These are phyloP conservation scores for Quercus glauca DNA, from an alignment of 306 rosid genomes.

Conservation along the genomic window DNA sequence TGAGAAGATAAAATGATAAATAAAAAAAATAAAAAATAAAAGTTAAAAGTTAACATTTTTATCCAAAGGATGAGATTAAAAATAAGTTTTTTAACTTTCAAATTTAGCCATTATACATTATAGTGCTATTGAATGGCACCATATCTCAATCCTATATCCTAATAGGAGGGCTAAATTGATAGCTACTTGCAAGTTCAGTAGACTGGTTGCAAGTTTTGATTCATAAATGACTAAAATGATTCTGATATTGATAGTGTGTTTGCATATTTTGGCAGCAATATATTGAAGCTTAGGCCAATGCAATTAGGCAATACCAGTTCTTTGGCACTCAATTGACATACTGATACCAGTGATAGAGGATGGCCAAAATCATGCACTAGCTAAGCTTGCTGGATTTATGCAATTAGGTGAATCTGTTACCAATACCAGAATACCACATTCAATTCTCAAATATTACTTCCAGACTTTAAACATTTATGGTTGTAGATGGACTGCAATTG, in stretches of 20 bases:
- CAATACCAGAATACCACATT: background rate
- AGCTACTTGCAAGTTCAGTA: too few relatives aligned
- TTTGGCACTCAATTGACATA: conserved; percentile 75
- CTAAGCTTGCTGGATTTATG: conserved; percentile 91
- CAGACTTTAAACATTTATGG: background rate
- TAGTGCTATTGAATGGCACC: too few relatives aligned
- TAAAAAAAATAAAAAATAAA: too few relatives aligned
- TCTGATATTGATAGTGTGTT: conserved; percentile 54
- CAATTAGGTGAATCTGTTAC: conserved; percentile 55
- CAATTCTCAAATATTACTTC: background rate
- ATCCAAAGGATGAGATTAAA: too few relatives aligned
- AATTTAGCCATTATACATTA: too few relatives aligned
- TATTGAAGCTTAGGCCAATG: conserved; percentile 67
- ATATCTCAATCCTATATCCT: too few relatives aligned
- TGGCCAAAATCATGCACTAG: conserved; percentile 65
- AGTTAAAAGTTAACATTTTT: too few relatives aligned
- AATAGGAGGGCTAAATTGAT: too few relatives aligned
- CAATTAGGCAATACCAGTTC: conserved; percentile 63
- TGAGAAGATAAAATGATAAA: too few relatives aligned
- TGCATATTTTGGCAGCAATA: conserved; percentile 76
- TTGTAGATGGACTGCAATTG: background rate
- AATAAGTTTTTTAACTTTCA: too few relatives aligned
- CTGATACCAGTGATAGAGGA: conserved; percentile 48
- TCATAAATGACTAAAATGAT: too few relatives aligned
- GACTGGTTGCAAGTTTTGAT: too few relatives aligned